Evolutionary conservation across 768 basidiomycete species (phyloP).

Genomic region (Agaricus sinodeliciosus): DNA sequence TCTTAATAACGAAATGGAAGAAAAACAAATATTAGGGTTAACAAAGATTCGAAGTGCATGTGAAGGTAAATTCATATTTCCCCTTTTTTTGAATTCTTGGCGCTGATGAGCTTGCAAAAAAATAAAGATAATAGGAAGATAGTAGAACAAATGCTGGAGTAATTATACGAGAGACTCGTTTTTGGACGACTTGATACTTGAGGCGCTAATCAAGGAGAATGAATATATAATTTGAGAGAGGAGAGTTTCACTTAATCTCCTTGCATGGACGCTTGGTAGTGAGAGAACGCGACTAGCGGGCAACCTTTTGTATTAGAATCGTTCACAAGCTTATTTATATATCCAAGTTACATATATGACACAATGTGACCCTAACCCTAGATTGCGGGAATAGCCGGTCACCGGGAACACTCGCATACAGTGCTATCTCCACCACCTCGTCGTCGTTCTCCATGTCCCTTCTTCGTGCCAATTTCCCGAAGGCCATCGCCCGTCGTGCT

Average conservation of each 20-base stretch:
- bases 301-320: too few species aligned
- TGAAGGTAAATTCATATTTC: background rate
- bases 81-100: background rate
- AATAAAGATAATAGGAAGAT: background rate
- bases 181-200: too few species aligned
- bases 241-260: too few species aligned
- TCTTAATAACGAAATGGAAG: background rate
- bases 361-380: background rate
- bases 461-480: constrained; percentile 42
- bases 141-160: background rate
- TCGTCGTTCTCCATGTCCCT: constrained; percentile 42
- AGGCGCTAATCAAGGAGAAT: too few species aligned
- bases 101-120: background rate
- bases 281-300: too few species aligned
- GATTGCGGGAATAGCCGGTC: background rate
- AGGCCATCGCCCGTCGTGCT: constrained; percentile 35
- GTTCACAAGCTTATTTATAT: background rate
- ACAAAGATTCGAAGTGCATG: constrained; percentile 7
- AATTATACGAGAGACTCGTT: background rate
- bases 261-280: too few species aligned
- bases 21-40: constrained; percentile 2
- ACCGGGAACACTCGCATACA: background rate
- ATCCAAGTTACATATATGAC: too few species aligned
- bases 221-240: too few species aligned
- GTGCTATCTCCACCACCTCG: constrained; percentile 2